These are phyloP conservation scores for Pythium volutum DNA, from an alignment of 352 stramenopile species.

Conservation along the genomic window DNA sequence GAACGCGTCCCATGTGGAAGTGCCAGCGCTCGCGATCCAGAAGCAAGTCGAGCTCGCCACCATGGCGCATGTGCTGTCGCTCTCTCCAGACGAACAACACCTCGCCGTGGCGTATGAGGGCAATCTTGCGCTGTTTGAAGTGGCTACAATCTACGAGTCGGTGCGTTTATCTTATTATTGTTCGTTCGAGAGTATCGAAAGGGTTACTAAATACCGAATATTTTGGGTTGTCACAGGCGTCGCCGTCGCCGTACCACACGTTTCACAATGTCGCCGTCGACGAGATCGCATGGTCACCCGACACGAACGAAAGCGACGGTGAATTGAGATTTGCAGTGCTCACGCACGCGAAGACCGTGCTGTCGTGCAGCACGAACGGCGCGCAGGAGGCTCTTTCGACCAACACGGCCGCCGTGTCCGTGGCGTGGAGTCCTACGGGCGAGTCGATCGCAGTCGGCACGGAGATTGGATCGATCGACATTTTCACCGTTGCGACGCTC, in stretches of 20 bases:
- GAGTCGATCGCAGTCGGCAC: constrained; percentile 45
- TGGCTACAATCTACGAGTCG: constrained; percentile 47
- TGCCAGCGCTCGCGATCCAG: constrained; percentile 32
- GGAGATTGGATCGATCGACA: constrained; percentile 30
- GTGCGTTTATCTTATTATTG: constrained; percentile 24
- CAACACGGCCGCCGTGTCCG: constrained; percentile 4
- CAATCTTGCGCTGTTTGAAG: constrained; percentile 51
- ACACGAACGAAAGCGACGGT: constrained; percentile 17
- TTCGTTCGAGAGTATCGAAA: background rate
- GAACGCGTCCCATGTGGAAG: constrained; percentile 45
- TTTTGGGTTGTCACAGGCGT: constrained; percentile 20
- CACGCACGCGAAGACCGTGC: constrained; percentile 35
- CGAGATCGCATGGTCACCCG: constrained; percentile 49
- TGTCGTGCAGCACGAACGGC: constrained; percentile 41
- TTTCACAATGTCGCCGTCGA: constrained; percentile 37
- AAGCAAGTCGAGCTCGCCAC: constrained; percentile 39
- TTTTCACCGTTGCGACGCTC: constrained; percentile 33
- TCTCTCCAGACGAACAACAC: constrained; percentile 49
- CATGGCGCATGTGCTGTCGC: constrained; percentile 45
- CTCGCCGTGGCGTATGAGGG: constrained; percentile 53
- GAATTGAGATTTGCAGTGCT: constrained; percentile 34
- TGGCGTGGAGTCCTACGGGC: constrained; percentile 51
- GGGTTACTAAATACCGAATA: background rate
- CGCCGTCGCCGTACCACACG: constrained; percentile 34
- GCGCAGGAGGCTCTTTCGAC: constrained; percentile 21